These are phyloP conservation scores for Boletus rubroflammeus DNA, from an alignment of 768 basidiomycete species.

Conservation along the genomic window DNA sequence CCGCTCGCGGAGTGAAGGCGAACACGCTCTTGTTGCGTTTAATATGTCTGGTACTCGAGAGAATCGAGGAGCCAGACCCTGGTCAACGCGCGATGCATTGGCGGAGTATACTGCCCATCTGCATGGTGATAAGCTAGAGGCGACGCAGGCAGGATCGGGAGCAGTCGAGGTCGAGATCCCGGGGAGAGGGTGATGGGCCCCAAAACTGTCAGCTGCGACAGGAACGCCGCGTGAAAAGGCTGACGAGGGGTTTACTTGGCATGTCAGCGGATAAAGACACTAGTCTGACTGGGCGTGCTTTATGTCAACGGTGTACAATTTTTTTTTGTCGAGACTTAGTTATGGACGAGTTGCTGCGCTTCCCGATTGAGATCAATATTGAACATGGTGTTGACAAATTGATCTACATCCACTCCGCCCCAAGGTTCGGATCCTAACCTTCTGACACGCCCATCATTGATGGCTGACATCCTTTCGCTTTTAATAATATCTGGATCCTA, in stretches of 20 bases:
- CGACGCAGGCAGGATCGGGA: neutral
- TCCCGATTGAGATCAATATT: constrained; percentile 6
- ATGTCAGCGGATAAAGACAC: constrained; percentile 14
- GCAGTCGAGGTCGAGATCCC: neutral
- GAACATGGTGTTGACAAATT: neutral
- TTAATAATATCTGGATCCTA: constrained; percentile 7
- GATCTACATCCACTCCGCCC: constrained; percentile 17
- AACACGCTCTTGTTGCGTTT: constrained; percentile 20
- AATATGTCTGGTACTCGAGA: constrained; percentile 2
- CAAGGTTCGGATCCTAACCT: constrained; percentile 12
- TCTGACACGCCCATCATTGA: constrained; percentile 13
- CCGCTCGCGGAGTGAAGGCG: constrained; percentile 8
- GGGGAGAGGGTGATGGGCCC: constrained; percentile 22
- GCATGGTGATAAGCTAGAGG: constrained; percentile 10
- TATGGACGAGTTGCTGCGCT: constrained; percentile 1
- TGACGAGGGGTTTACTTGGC: constrained; percentile 3
- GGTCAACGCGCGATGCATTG: constrained; percentile 5
- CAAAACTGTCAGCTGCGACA: constrained; percentile 32
- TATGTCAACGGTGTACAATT: constrained; percentile 26
- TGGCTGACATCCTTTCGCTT: constrained; percentile 5
- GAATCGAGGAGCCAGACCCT: constrained; percentile 19
- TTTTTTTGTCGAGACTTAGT: constrained; percentile 8
- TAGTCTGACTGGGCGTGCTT: constrained; percentile 7
- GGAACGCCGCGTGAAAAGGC: constrained; percentile 17
- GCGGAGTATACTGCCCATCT: neutral